Conservation (phyloP, 305 asterid species). For the Rubia balearica region DNA sequence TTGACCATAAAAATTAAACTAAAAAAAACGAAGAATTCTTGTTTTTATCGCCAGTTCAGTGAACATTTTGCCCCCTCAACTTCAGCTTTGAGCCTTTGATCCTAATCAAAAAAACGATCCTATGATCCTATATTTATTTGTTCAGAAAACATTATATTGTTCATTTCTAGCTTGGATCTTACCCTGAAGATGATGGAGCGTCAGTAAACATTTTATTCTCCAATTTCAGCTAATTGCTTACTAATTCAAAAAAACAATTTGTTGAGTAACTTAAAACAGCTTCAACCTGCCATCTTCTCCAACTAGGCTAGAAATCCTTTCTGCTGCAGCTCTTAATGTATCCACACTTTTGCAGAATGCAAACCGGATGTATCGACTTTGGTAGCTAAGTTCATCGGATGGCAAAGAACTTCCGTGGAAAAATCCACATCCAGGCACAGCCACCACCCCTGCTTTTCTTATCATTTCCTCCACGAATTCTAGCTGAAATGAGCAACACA, state of each 20-base stretch:
- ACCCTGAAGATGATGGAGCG: no score
- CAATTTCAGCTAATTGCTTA: not conserved
- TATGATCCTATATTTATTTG: no score
- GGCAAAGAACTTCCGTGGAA: constrained; percentile 36
- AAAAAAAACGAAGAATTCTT: no score
- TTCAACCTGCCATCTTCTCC: constrained; percentile 40
- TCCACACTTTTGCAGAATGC: constrained; percentile 78
- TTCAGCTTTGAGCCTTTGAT: no score
- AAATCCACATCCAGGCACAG: constrained; percentile 84
- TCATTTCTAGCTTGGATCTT: no score
- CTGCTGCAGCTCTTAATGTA: constrained; percentile 57
- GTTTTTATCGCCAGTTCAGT: no score
- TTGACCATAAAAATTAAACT: no score
- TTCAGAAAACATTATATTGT: no score
- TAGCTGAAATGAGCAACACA: constrained; percentile 29
- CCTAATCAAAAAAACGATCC: no score
- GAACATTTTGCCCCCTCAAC: no score
- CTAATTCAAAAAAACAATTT: not conserved
- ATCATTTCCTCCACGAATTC: constrained; percentile 72
- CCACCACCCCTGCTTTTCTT: constrained; percentile 74
- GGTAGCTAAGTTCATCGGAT: constrained; percentile 19
- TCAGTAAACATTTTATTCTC: no score
- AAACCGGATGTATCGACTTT: constrained; percentile 48
- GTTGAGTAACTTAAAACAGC: constrained; percentile 26
- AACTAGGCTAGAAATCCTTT: constrained; percentile 35